Base-by-base conservation (phyloP, 2,329 filamentous ascomycete species). In the Diaporthe vaccinii region DNA sequence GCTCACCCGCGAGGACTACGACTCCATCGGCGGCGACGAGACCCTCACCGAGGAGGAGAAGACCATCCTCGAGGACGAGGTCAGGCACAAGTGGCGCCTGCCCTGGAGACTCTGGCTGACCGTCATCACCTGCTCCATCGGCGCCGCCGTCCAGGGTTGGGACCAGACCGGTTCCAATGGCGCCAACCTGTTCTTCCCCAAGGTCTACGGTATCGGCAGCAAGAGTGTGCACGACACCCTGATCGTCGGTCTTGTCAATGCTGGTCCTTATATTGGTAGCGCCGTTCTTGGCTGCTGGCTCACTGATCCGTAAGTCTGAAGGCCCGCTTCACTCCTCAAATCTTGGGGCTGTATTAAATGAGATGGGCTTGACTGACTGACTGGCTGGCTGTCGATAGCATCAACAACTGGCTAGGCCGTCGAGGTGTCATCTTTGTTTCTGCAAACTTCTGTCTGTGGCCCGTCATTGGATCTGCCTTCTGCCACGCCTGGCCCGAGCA, bases 401-500 rank as follows among this genome's bases (percentile, higher is more conserved):
- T 28, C 28, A 53, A 57, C 28, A 49, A n/a, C 31, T 55, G 31
- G 59, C 53, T 25, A 6, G 34, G 28, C 10, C 34, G 34, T 22
- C 68, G 65, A 51, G 74, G 74, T 57, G 85, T 75, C 44, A 80
- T 80, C 73, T 80, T 80, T 61, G 25, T 79, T 14, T 75, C 78
- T 10, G 79, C 74, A 3, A 86, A 89, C 65, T 88, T 93, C 78
- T 90, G 89, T 79, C 82, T 92, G 59, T 84, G 92, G 77, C 85
- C 91, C 2, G 89, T 91, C 1, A 90, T 93, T 72, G 91, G 90
- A 25, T 89, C 87, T 65, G 92, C 90, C 0, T 91, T 93, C 75
- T 88, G 90, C 31, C 89, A 92, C 75, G 90, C 87, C 12, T 94
- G 93, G 93, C 89, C 87, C 82, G 89, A 93, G 77, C 88, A 94